Percentiles rank a stretch among this genome's conserved stretches.
Conservation (phyloP, 176 grass and related monocot species). For the Oryza longistaminata region DNA sequence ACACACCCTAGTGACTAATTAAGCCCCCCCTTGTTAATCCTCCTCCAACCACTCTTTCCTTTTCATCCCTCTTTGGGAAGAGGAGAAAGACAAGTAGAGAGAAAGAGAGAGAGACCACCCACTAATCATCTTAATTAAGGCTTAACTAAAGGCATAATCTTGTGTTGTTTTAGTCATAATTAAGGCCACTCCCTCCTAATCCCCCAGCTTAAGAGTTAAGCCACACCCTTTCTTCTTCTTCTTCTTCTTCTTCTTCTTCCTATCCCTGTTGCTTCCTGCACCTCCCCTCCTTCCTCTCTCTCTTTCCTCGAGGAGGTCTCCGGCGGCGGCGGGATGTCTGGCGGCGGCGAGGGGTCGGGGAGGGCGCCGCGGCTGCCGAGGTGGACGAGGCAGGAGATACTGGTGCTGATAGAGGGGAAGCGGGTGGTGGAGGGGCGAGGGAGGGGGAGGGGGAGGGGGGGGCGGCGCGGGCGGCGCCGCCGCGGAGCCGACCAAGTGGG, state of each 20-base stretch:
- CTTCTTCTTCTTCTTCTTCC: background rate
- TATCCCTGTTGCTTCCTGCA: slow-evolving; percentile 22
- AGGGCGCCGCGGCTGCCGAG: slow-evolving; percentile 65
- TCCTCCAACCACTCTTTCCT: slow-evolving; percentile 27
- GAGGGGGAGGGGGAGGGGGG: slow-evolving; percentile 46
- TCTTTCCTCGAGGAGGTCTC: background rate
- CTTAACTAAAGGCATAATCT: background rate
- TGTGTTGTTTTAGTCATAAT: slow-evolving; percentile 19
- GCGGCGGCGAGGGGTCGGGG: slow-evolving; percentile 35
- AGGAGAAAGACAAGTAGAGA: background rate
- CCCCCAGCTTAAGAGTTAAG: slow-evolving; percentile 12
- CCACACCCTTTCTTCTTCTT: background rate
- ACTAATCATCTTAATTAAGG: slow-evolving; percentile 1
- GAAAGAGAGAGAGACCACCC: background rate
- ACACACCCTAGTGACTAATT: background rate
- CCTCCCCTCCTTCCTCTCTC: background rate
- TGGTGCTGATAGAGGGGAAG: slow-evolving; percentile 94
- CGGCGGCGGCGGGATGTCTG: slow-evolving; percentile 33
- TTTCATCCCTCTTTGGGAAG: slow-evolving; percentile 12
- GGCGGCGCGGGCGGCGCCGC: background rate
- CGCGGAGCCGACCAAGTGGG: slow-evolving; percentile 92
- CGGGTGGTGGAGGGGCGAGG: slow-evolving; percentile 79
- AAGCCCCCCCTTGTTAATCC: background rate
- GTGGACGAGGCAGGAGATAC: slow-evolving; percentile 99
- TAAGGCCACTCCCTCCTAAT: slow-evolving; percentile 24